Percentiles rank a stretch among this genome's conserved stretches.
phyloP scores from a whole-genome alignment of 371 early-diverging fungal species.

The Mucor mucedo region DNA sequence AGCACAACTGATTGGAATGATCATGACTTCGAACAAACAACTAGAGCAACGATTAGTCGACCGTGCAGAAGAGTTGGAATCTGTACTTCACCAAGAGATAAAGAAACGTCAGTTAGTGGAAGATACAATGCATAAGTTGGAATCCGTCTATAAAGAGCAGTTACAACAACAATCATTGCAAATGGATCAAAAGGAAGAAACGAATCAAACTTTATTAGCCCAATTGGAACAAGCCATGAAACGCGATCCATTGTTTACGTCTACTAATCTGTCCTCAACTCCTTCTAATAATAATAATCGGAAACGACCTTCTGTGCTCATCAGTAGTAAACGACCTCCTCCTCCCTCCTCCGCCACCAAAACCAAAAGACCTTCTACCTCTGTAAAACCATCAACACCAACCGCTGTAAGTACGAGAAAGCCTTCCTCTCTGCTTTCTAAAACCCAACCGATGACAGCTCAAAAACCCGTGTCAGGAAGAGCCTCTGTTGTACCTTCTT shows the following conservation, averaged over 20 bases:
- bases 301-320: neutral
- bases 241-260: constrained; percentile 5
- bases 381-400: neutral
- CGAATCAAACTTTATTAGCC: constrained; percentile 14
- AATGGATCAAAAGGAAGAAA: constrained; percentile 1
- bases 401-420: neutral
- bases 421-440: neutral
- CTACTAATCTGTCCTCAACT: neutral
- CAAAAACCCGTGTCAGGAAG: no score
- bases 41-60: constrained; percentile 32
- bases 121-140: constrained; percentile 18
- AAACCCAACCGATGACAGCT: no score
- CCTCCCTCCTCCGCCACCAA: neutral
- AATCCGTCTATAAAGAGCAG: constrained; percentile 2
- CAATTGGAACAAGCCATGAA: constrained; percentile 19
- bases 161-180: constrained; percentile 8
- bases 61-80: constrained; percentile 33
- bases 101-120: constrained; percentile 25
- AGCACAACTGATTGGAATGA: constrained; percentile 35
- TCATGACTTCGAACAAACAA: constrained; percentile 31
- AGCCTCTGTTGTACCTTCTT: no score
- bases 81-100: constrained; percentile 30
- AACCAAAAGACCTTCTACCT: neutral
- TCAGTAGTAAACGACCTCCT: neutral
- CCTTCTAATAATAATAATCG: no score